Evolutionary conservation across 179 eudicot genomes (phyloP).

Genomic region (Amaranthus tricolor): DNA sequence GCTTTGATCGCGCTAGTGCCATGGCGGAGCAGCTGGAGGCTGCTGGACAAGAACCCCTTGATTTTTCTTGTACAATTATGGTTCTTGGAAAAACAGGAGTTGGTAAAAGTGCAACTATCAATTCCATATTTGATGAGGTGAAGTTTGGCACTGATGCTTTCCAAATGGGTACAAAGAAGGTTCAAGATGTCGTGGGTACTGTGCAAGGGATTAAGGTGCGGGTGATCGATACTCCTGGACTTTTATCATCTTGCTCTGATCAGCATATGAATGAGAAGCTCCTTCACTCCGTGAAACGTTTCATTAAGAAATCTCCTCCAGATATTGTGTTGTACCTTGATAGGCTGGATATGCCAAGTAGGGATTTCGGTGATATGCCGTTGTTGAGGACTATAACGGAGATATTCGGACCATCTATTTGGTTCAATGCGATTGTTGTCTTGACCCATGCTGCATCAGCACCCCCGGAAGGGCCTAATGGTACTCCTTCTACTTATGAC

Average conservation of each 20-base stretch:
- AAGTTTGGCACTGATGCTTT: slow-evolving; percentile 81
- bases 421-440: slow-evolving; percentile 98
- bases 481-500: slow-evolving; percentile 79
- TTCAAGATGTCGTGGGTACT: slow-evolving; percentile 86
- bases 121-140: slow-evolving; percentile 83
- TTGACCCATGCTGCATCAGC: slow-evolving; percentile 99
- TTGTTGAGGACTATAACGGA: slow-evolving; percentile 79
- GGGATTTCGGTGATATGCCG: slow-evolving; percentile 90
- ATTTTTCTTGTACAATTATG: slow-evolving; percentile 88
- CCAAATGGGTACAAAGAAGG: slow-evolving; percentile 69
- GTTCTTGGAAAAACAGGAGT: slow-evolving; percentile 94
- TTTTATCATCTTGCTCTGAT: slow-evolving; percentile 74
- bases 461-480: slow-evolving; percentile 98
- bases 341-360: slow-evolving; percentile 90
- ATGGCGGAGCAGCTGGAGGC: slow-evolving; percentile 93
- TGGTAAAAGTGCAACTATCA: slow-evolving; percentile 94
- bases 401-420: slow-evolving; percentile 81
- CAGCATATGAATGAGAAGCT: slow-evolving; percentile 83
- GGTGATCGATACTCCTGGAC: slow-evolving; percentile 97
- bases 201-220: slow-evolving; percentile 92
- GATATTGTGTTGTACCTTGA: slow-evolving; percentile 94
- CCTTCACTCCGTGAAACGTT: slow-evolving; percentile 73
- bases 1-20: slow-evolving; percentile 93
- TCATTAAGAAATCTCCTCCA: slow-evolving; percentile 86
- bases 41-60: slow-evolving; percentile 74